phyloP scores from a whole-genome alignment of 2,329 filamentous ascomycete genomes.

The Neofusicoccum parvum region DNA sequence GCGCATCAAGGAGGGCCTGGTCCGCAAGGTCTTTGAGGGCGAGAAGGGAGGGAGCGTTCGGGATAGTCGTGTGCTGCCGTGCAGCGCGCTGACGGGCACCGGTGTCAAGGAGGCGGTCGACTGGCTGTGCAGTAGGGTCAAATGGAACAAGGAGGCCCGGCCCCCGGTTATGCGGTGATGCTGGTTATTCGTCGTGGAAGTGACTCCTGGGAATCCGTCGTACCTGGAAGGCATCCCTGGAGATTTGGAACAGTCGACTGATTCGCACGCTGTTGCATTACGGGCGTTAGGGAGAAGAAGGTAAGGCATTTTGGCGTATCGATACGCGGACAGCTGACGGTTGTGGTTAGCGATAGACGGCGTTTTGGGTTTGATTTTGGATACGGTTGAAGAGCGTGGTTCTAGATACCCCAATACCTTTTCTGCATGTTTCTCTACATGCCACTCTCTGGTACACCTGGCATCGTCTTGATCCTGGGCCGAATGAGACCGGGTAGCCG shows the following conservation, averaged over 20 bases:
- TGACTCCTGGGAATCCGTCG: neutral
- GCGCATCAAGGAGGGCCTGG: slow-evolving; percentile 92
- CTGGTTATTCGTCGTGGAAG: neutral
- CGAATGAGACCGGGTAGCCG: too few species aligned
- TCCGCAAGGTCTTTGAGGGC: slow-evolving; percentile 93
- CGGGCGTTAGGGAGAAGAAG: neutral
- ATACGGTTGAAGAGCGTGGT: slow-evolving; percentile 4
- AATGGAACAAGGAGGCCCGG: slow-evolving; percentile 93
- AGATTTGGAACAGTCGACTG: neutral
- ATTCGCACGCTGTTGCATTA: neutral
- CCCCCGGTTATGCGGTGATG: slow-evolving; percentile 87
- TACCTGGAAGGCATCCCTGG: neutral
- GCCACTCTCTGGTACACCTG: neutral
- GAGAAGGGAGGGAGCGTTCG: slow-evolving; percentile 83
- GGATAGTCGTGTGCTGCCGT: slow-evolving; percentile 86
- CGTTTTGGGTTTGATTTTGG: slow-evolving; percentile 4
- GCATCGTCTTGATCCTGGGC: neutral
- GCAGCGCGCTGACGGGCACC: slow-evolving; percentile 81
- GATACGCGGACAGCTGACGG: neutral
- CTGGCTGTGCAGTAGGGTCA: slow-evolving; percentile 88
- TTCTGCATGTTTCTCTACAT: neutral
- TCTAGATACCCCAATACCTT: slow-evolving; percentile 10
- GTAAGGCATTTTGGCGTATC: neutral
- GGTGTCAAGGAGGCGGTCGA: slow-evolving; percentile 96
- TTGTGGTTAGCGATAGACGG: neutral